Base-by-base conservation (phyloP, 345 rosid genomes). In the Syzygium aromaticum region DNA sequence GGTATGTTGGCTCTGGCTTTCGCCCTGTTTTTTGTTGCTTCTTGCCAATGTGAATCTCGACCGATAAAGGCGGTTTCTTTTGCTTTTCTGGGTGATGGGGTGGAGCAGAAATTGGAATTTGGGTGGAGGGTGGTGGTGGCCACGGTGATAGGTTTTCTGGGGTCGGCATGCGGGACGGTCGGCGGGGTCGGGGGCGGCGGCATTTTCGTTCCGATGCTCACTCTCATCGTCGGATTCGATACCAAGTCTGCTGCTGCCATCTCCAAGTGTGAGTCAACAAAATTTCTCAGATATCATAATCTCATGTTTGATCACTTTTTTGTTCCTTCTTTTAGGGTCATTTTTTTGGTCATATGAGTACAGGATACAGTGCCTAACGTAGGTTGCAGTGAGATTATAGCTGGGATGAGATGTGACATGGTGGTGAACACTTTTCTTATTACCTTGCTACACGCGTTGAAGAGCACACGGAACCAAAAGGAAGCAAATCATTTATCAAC, bases 121-220 rank as follows among this genome's bases (percentile, higher is more conserved):
- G 92, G 91, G 86, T 96, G 99, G 99, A 91, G 91, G 86, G 53
- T 93, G 63, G 93, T 91, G 86, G 63, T 92, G 87, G 96, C 98
- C 33, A 97, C 98, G 3, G 88, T 94, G 51, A 95, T 97, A 33
- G 99, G 95, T 88, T 96, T 97, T 90, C 90, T 96, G 64, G 99
- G 99, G 25, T 97, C 98, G 13, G 98, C 99, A 0, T 97, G 94
- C 87, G 99, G 99, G 17, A 96, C 99, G 1, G 99, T 97, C 14
- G 99, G 99, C 21, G 99, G 99, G 5, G 98, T 97, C 82, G 99
- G 99, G 2, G 99, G 99, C 11, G 99, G 99, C 56, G 99, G 99
- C 86, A 97, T 97, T 77, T 97, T 97, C 53, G 99, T 97, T 52
- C 99, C 99, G 4, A 97, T 96, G 99, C 98, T 97, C 84, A 97